These are phyloP conservation scores for Rhodamnia argentea DNA, from an alignment of 345 rosid genomes.

Conservation along the genomic window DNA sequence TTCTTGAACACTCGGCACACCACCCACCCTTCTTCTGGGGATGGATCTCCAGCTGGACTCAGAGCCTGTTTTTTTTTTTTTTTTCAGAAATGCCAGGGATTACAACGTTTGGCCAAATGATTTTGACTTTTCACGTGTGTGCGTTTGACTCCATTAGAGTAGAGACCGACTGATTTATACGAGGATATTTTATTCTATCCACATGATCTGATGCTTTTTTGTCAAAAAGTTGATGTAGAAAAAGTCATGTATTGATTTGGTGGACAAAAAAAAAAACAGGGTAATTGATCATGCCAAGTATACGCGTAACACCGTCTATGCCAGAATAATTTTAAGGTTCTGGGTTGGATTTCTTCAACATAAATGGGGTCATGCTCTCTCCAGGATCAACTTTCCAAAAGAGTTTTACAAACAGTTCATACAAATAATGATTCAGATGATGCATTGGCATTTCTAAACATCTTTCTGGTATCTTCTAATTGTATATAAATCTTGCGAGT, in stretches of 20 bases:
- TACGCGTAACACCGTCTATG: not conserved
- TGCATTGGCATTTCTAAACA: not conserved
- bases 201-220: not conserved
- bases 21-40: slow-evolving; percentile 94
- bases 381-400: not conserved
- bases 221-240: not conserved
- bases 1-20: slow-evolving; percentile 90
- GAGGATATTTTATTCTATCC: not conserved
- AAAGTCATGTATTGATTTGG: not conserved
- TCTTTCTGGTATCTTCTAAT: not conserved
- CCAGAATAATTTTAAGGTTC: not conserved
- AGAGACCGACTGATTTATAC: not conserved
- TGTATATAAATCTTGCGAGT: not conserved
- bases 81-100: not conserved
- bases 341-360: not conserved
- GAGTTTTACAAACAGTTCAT: not conserved
- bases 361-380: not conserved
- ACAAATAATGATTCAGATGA: not conserved
- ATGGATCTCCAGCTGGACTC: not conserved
- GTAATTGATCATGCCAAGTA: not conserved
- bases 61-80: not conserved
- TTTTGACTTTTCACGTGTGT: not conserved
- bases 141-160: not conserved
- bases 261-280: not conserved
- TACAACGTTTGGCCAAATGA: not conserved